Base-by-base conservation (phyloP, 139 green algal genomes). In the Auxenochlorella pyrenoidosa region DNA sequence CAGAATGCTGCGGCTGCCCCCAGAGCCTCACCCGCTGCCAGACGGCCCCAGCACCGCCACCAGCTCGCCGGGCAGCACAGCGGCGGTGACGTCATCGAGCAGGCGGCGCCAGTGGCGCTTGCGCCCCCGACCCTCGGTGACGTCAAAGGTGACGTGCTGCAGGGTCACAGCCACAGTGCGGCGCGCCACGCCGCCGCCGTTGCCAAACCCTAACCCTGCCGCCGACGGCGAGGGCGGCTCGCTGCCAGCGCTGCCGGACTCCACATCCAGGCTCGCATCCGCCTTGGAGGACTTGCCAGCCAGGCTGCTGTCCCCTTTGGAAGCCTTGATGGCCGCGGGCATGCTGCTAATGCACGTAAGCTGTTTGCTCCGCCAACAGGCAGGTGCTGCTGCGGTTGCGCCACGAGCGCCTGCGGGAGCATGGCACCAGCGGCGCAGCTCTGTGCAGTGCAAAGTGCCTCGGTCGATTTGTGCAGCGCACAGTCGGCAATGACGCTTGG, bases 11-110 rank as follows among this genome's bases (percentile, higher is more conserved):
- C n/a, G n/a, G n/a, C n/a, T 68, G 28, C 28, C 63, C 21, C 2
- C 26, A 36, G 28, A 22, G 3, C 34, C 75, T 63, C 15, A 68
- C 59, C 79, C 79, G 59, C 51, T 73, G 58, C 79, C 79, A 26
- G 79, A 84, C 38, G 79, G 79, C 10, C 79, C 79, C 58, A 84
- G 28, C 5, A 73, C 36, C 32, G 79, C 79, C 1, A 63, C 73
- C 8, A 75, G 59, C 58, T 84, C 34, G 10, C 26, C 66, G 13
- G 66, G 66, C 12, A 34, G 32, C 21, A 28, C 66, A 28, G n/a
- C n/a, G 16, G 66, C 66, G 13, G 66, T 24, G 32, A 73, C 66
- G 32, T 73, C 32, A 28, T 34, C 30, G 0, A 73, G 66, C 21
- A 73, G 66, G 32, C 32, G 32, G 12, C 66, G 26, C 66, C 66